Base-by-base conservation (phyloP, 257 asterid species). In the Fraxinus excelsior region DNA sequence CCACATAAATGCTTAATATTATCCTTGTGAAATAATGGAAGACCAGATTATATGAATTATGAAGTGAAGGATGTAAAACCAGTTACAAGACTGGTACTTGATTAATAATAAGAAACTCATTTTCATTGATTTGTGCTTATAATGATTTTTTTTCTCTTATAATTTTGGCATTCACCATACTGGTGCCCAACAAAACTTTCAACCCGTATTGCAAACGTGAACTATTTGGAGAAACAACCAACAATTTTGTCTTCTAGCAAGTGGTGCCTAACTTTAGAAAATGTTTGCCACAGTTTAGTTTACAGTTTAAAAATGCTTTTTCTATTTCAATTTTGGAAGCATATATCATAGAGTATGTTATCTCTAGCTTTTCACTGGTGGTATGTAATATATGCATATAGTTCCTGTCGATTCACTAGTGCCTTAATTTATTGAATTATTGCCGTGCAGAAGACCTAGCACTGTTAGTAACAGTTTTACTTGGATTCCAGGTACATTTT, bases 401-500 rank as follows among this genome's bases (percentile, higher is more conserved):
- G 62, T 58, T 58, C 67, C 29, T 21, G 29, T 58, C 23, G 29
- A 21, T 58, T 23, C 31, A 7, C 8, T 29, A 3, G 67, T 58
- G 67, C 67, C 67, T 58, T 58, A n/a, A 58, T 58, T 75, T 37
- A 58, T 14, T 21, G 40, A 29, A 67, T 60, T 60, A 42, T 16
- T 58, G 42, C 34, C 35, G 37, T 25, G 58, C 19, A 37, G 37
- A 44, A 32, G 40, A 56, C 53, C 67, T 23, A 29, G 38, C 74
- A 21, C 58, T 35, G 23, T 35, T 74, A 32, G 64, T 84, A 49
- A 83, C 37, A 29, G 21, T 81, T 86, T 75, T 80, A 40, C 69
- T 81, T 70, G 31, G 67, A 74, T 82, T 87, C 60, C 84, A 95
- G 99, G 97, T 96, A 74, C 88, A 93, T 82, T 85, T 91, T 82